Evolutionary conservation across 257 asterid genomes (phyloP).

Genomic region (Mentha longifolia): DNA sequence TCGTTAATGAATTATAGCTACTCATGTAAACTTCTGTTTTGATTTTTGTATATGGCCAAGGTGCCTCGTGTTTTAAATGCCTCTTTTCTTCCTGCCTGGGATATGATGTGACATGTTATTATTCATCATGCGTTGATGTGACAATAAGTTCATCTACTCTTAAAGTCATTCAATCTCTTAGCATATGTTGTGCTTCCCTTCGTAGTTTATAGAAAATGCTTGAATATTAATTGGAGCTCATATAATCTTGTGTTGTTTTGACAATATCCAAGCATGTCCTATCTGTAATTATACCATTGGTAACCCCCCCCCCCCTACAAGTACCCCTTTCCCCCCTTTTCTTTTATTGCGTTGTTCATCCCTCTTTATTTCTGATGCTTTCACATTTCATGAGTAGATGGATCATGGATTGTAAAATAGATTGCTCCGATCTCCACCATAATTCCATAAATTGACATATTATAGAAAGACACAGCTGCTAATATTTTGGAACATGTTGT

Average conservation of each 20-base stretch:
- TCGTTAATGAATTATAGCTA: background rate
- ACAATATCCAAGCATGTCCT: no score
- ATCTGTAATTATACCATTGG: no score
- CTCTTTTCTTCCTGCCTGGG: background rate
- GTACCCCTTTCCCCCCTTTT: no score
- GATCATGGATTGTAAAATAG: no score
- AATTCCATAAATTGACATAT: background rate
- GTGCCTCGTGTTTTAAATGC: background rate
- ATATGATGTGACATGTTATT: background rate
- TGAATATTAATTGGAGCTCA: no score
- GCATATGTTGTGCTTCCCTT: background rate
- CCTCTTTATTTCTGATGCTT: no score
- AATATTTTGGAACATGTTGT: background rate
- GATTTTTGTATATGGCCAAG: constrained; percentile 8
- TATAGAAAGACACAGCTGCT: constrained; percentile 20
- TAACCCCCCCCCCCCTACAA: no score
- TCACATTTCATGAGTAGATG: no score
- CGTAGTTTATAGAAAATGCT: no score
- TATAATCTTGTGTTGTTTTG: no score
- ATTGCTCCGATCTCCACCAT: background rate
- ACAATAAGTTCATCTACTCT: background rate
- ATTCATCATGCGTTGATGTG: constrained; percentile 2
- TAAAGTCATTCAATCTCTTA: background rate
- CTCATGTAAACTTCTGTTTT: background rate
- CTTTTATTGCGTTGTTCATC: no score